Percentiles rank a stretch among this genome's conserved stretches.
phyloP scores from a whole-genome alignment of 1,284 basidiomycete genomes.

The Stereum hirsutum region DNA sequence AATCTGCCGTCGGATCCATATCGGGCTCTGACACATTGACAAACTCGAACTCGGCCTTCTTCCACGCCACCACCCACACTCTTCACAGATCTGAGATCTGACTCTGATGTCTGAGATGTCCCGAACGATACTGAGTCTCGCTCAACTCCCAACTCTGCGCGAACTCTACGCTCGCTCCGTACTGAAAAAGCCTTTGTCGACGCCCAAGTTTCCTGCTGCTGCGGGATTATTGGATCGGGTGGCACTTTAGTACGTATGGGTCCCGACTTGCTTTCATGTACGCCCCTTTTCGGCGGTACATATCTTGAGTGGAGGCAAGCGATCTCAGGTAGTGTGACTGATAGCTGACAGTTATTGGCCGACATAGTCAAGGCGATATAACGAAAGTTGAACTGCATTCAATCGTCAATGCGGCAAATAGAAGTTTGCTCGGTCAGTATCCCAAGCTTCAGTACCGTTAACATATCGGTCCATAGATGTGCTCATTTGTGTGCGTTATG shows the following conservation, averaged over 20 bases:
- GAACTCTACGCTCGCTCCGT: conserved; percentile 34
- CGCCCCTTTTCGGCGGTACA: neutral
- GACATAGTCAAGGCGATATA: conserved; percentile 65
- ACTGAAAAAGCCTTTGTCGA: conserved; percentile 21
- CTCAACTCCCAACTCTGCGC: conserved; percentile 41
- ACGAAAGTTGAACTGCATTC: conserved; percentile 65
- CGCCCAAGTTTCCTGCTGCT: conserved; percentile 26
- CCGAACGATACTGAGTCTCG: conserved; percentile 22
- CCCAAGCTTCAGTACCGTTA: neutral
- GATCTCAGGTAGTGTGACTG: neutral
- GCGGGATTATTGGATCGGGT: conserved; percentile 37
- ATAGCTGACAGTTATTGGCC: neutral
- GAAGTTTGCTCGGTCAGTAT: conserved; percentile 55
- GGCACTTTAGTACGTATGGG: conserved; percentile 47
- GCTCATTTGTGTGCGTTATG: conserved; percentile 5
- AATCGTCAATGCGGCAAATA: conserved; percentile 87
- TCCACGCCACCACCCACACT: neutral
- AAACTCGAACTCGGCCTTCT: too few species aligned
- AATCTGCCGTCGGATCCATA: too few species aligned
- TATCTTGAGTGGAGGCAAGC: neutral
- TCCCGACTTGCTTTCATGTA: neutral
- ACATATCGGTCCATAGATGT: conserved; percentile 7
- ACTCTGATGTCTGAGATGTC: conserved; percentile 7
- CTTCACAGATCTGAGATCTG: neutral
- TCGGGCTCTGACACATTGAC: too few species aligned